Evolutionary conservation across 2,329 filamentous ascomycete species (phyloP), one percentile per base, ranked within the genome.

Genomic region (Sporothrix mexicana): DNA sequence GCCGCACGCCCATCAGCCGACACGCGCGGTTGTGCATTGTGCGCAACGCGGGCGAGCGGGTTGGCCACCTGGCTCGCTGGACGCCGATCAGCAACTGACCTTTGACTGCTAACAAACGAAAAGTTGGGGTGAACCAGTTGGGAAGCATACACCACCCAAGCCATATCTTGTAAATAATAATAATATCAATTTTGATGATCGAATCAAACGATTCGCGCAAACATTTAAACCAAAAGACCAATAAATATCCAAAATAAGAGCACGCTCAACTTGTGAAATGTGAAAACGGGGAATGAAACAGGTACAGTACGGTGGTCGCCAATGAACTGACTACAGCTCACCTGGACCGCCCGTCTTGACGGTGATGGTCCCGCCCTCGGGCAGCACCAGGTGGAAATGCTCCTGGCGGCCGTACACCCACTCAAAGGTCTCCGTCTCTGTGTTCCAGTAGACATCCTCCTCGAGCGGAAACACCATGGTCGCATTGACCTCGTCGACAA

Each of bases 41-140:
- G 45, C 87, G 95, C 70, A 92, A 95, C 78, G 89, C 91, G 1
- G 96, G 96, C 0, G 90, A 94, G 81, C 90, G 84, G 47, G 84
- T 96, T 4, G 95, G 93, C 2, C 91, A 95, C 83, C 81, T 98
- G 76, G 95, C 90, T 1, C 69, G 72, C 25, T 77, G 75, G 75
- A 74, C 73, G 10, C 74, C 69, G 2, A 72, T 76, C 64, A 75
- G 75, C 62, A 53, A 71, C 41, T 76, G 61, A 66, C 1, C 15
- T 6, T 17, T 47, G 45, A 12, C 51, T 7, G 8, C 9, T 23
- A 10, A 13, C 51, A 55, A 23, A n/a, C 30, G 30, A 4, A 59
- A 20, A 20, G 17, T 12, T 45, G 9, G 36, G 61, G 30, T 8
- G 17, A 61, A 30, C 25, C 43, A 3, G 41, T 7, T n/a, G 61